Conservation (phyloP, 108 stramenopile species). For the Cyclotella baltica region DNA sequence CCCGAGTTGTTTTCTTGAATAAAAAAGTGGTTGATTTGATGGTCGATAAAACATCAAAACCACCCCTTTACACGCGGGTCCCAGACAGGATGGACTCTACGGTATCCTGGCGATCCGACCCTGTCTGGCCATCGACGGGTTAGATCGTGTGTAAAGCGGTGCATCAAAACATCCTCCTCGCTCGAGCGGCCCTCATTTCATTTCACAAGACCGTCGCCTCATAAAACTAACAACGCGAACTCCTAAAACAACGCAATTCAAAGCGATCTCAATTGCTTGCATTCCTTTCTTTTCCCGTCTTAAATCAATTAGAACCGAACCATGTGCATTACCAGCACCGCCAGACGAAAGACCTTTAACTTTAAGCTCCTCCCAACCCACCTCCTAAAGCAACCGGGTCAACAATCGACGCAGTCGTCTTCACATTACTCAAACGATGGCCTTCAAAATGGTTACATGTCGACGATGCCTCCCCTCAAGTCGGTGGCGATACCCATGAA, state of each 20-base stretch:
- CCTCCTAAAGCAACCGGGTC: slow-evolving; percentile 19
- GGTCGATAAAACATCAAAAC: too few relatives aligned
- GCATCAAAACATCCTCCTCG: too few relatives aligned
- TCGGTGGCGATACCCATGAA: neutral
- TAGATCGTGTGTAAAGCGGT: too few relatives aligned
- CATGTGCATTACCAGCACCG: slow-evolving; percentile 57
- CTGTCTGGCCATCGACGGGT: too few relatives aligned
- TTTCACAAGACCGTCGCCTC: neutral
- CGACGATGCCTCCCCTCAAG: neutral
- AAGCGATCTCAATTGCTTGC: slow-evolving; percentile 13
- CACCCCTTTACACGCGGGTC: too few relatives aligned
- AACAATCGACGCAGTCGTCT: slow-evolving; percentile 2
- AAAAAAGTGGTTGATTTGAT: too few relatives aligned
- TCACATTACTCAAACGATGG: neutral
- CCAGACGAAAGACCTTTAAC: slow-evolving; percentile 33
- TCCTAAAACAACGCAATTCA: neutral
- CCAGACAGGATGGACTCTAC: too few relatives aligned
- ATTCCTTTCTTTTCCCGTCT: neutral
- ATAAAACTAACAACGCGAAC: slow-evolving; percentile 10
- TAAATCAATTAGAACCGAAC: neutral
- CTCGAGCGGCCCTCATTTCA: too few relatives aligned
- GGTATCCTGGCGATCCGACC: too few relatives aligned
- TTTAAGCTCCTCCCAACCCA: slow-evolving; percentile 43
- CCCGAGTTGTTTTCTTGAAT: too few relatives aligned
- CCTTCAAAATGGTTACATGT: neutral